phyloP scores from a whole-genome alignment of 495 filamentous ascomycete species.

The Astrocystis sublimbata region DNA sequence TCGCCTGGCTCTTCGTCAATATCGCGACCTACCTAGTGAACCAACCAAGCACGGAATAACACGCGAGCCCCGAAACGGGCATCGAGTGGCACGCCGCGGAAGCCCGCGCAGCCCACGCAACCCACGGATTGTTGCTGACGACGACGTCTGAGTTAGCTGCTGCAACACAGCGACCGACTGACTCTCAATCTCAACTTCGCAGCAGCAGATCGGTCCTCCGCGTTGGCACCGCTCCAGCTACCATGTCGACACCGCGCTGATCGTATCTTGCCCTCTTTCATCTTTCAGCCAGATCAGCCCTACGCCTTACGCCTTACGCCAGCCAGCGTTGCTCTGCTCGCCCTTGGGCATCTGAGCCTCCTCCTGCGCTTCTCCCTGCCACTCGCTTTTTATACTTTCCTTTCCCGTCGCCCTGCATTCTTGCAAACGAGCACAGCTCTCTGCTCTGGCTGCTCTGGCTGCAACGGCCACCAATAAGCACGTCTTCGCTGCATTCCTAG shows the following conservation, averaged over 20 bases:
- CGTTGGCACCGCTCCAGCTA: background rate
- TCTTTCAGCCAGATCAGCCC: background rate
- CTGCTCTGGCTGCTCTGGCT: no score
- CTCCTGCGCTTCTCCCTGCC: conserved; percentile 1
- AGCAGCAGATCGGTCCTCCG: background rate
- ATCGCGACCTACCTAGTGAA: no score
- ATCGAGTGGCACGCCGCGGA: background rate
- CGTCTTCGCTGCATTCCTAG: background rate
- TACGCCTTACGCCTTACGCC: no score
- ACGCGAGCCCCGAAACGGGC: background rate
- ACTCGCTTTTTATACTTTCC: background rate
- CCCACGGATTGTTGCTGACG: no score
- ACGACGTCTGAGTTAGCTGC: no score
- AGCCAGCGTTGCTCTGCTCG: conserved; percentile 2
- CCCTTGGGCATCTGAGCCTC: background rate
- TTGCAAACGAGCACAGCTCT: background rate
- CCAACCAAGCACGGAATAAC: no score
- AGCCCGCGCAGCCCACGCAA: background rate
- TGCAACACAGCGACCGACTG: no score
- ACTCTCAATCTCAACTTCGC: background rate
- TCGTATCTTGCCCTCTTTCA: conserved; percentile 4
- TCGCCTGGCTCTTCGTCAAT: background rate
- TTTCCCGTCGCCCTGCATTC: conserved; percentile 1
- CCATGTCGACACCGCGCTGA: conserved; percentile 2
- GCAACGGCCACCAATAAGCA: background rate